Percentiles rank a stretch among this genome's conserved stretches.
Evolutionary conservation across 495 filamentous ascomycete species (phyloP).

Genomic region (Penicillium silybi): DNA sequence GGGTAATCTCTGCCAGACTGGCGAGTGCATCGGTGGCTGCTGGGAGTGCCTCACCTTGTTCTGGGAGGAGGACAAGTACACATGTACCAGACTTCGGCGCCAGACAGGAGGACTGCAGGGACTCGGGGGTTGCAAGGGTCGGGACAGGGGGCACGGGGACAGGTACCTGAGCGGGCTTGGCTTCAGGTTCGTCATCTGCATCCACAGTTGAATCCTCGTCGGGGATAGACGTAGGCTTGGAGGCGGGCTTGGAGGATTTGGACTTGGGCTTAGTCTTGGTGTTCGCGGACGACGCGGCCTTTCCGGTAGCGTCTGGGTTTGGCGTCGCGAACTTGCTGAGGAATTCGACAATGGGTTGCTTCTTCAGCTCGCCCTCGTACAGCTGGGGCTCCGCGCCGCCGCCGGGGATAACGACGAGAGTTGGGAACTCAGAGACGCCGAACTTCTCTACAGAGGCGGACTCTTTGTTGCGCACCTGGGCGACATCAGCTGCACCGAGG

Average conservation of each 20-base stretch:
- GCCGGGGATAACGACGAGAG: slow-evolving; percentile 75
- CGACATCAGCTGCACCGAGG: slow-evolving; percentile 73
- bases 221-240: slow-evolving; percentile 21
- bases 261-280: slow-evolving; percentile 48
- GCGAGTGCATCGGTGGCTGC: slow-evolving; percentile 50
- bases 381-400: slow-evolving; percentile 62
- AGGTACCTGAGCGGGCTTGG: slow-evolving; percentile 48
- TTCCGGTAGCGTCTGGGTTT: slow-evolving; percentile 55
- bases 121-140: slow-evolving; percentile 51
- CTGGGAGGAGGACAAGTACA: slow-evolving; percentile 73
- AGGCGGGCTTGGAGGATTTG: slow-evolving; percentile 34
- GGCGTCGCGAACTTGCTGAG: slow-evolving; percentile 71
- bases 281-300: slow-evolving; percentile 34
- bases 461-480: slow-evolving; percentile 85
- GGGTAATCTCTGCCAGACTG: slow-evolving; percentile 68
- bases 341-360: slow-evolving; percentile 76
- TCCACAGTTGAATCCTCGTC: slow-evolving; percentile 44
- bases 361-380: slow-evolving; percentile 85
- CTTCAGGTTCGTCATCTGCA: slow-evolving; percentile 31
- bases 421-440: slow-evolving; percentile 72
- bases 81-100: slow-evolving; percentile 75
- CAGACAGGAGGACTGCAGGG: slow-evolving; percentile 68
- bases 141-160: slow-evolving; percentile 39
- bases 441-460: slow-evolving; percentile 66
- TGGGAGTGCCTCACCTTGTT: slow-evolving; percentile 37